Evolutionary conservation across 73 alveolate species (phyloP), one percentile per base, ranked within the genome.

Genomic region (Halteria grandinella): DNA sequence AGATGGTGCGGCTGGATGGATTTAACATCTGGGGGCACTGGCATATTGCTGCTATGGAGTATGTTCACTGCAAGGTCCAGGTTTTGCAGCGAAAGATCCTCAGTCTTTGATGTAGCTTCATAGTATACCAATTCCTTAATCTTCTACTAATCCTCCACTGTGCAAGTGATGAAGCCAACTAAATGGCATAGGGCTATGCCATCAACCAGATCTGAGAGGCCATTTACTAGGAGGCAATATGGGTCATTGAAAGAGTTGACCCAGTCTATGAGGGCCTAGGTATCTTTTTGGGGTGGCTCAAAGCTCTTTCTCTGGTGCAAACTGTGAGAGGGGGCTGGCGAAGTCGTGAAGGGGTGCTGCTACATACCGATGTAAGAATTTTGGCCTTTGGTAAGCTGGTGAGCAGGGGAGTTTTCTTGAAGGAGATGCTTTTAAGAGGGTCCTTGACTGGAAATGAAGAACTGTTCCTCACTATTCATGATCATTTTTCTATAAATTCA

Each of bases 191-290:
- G 29, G 4, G 80, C 80, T 18, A 66, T 66, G 25, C 91, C 91
- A 27, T 78, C 81, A 23, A 25, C 20, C 21, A 80, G 33, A 47
- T 80, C 91, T 27, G 70, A 57, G 12, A 39, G 27, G 6, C 74
- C 28, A 21, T 40, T 52, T 5, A 62, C 91, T 51, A 80, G 74
- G 55, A 55, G 0, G 63, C 91, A 80, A 18, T 58, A 63, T 4
- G 91, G 91, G 54, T 69, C 82, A 23, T 80, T 78, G 20, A 80
- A 55, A 0, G 86, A 70, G 29, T 69, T 80, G 34, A 80, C 72
- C 91, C 91, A 80, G 41, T 80, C 91, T 3, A 80, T 51, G 17
- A 70, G 57, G 23, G 14, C 25, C 36, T 32, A 29, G n/a, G n/a
- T n/a, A n/a, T n/a, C n/a, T n/a, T n/a, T n/a, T n/a, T n/a, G n/a